A percentile compares a stretch with the other conserved stretches of the same genome.
Conservation (phyloP, 192 early-diverging fungal species). For the Pecoramyces ruminantium region DNA sequence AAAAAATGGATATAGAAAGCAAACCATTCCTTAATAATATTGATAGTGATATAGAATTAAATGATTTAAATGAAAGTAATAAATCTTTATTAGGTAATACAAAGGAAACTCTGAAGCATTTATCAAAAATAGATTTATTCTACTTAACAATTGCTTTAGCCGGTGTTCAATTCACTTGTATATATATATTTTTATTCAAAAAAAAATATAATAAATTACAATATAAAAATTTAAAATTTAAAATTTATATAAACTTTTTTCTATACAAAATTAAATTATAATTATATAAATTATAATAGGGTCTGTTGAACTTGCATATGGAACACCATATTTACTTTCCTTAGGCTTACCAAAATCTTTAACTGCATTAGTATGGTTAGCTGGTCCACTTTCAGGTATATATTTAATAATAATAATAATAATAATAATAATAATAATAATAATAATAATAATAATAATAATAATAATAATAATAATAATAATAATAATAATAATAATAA, state of each 20-base stretch:
- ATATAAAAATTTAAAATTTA: no score
- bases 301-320: conserved; percentile 62
- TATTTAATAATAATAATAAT: no score
- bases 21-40: background rate
- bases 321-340: conserved; percentile 70
- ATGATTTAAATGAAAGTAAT: background rate
- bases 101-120: background rate
- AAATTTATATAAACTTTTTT: no score
- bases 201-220: no score
- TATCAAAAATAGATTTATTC: background rate
- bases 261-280: no score
- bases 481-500: no score
- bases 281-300: no score
- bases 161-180: conserved; percentile 53
- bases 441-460: no score
- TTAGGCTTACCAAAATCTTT: conserved; percentile 69
- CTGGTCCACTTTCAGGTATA: conserved; percentile 61
- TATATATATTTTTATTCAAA: no score
- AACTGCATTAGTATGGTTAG: conserved; percentile 86
- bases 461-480: no score
- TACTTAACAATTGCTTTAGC: conserved; percentile 13
- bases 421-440: no score
- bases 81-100: background rate
- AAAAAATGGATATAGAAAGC: background rate
- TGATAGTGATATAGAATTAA: background rate